These are phyloP conservation scores for Aaosphaeria pasadenensis DNA, from an alignment of 2,329 filamentous ascomycete species.

Conservation along the genomic window DNA sequence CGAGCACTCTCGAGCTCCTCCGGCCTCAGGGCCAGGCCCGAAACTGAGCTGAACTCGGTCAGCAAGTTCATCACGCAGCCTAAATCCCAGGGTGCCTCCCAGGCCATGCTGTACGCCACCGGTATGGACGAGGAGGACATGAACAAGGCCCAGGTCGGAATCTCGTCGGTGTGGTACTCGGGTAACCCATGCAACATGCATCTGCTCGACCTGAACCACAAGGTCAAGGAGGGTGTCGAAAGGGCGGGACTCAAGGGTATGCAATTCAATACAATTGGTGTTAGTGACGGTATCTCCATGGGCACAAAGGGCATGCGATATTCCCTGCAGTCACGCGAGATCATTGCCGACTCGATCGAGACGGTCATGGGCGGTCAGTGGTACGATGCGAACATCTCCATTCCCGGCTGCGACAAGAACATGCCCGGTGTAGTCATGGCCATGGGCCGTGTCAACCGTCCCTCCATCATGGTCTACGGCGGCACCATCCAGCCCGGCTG, in stretches of 20 bases:
- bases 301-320: conserved; percentile 96
- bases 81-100: conserved; percentile 96
- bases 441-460: conserved; percentile 92
- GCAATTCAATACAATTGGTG: conserved; percentile 99
- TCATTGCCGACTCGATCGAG: conserved; percentile 98
- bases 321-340: conserved; percentile 87
- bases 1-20: conserved; percentile 34
- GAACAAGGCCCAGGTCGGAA: conserved; percentile 95
- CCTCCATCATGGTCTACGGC: conserved; percentile 96
- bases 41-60: conserved; percentile 64
- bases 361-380: conserved; percentile 98
- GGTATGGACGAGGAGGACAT: conserved; percentile 83
- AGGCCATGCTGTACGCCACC: conserved; percentile 98
- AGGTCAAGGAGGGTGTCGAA: conserved; percentile 69
- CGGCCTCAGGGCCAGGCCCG: conserved; percentile 25
- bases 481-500: conserved; percentile 92
- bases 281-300: conserved; percentile 98
- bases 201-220: conserved; percentile 80
- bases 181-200: conserved; percentile 99
- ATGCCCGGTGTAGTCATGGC: conserved; percentile 71
- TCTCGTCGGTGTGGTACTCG: conserved; percentile 96
- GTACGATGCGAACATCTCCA: conserved; percentile 96
- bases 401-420: conserved; percentile 99
- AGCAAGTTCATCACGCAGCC: conserved; percentile 88
- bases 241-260: conserved; percentile 82